These are phyloP conservation scores for Candida sanyaensis DNA, from an alignment of 1,139 yeast genomes.

Conservation along the genomic window DNA sequence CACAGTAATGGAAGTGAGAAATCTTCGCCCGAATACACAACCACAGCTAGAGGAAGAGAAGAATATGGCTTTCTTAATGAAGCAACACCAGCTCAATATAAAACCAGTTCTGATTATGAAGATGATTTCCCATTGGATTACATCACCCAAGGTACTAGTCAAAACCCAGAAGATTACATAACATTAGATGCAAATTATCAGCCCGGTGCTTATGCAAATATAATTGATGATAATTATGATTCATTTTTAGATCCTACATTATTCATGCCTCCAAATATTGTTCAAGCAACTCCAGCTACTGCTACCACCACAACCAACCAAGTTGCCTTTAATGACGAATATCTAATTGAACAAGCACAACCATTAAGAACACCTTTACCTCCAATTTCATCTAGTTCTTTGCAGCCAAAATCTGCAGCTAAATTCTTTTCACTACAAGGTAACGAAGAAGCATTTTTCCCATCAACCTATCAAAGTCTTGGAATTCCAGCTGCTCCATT, in stretches of 20 bases:
- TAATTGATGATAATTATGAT: constrained; percentile 28
- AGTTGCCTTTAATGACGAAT: constrained; percentile 43
- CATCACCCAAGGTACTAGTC: constrained; percentile 23
- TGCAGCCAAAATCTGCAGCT: constrained; percentile 17
- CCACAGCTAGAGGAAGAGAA: constrained; percentile 15
- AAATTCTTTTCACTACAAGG: constrained; percentile 8
- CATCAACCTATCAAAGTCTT: constrained; percentile 10
- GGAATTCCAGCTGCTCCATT: background rate
- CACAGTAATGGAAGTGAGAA: constrained; percentile 10
- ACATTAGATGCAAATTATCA: constrained; percentile 33
- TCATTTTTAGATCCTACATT: constrained; percentile 32
- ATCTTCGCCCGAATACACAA: constrained; percentile 22
- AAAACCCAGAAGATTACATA: constrained; percentile 31
- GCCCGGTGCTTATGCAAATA: constrained; percentile 23
- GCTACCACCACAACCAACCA: constrained; percentile 23
- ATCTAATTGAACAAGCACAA: constrained; percentile 50
- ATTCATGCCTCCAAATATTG: constrained; percentile 16
- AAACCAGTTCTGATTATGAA: constrained; percentile 33
- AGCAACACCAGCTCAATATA: constrained; percentile 29
- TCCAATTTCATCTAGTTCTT: constrained; percentile 16
- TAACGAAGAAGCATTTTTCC: constrained; percentile 23
- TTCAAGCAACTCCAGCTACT: constrained; percentile 3
- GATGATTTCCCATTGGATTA: constrained; percentile 75
- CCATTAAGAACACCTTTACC: constrained; percentile 33
- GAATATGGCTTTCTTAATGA: constrained; percentile 23